Conservation (phyloP, 352 stramenopile species). For the Blastocystis sp. region DNA sequence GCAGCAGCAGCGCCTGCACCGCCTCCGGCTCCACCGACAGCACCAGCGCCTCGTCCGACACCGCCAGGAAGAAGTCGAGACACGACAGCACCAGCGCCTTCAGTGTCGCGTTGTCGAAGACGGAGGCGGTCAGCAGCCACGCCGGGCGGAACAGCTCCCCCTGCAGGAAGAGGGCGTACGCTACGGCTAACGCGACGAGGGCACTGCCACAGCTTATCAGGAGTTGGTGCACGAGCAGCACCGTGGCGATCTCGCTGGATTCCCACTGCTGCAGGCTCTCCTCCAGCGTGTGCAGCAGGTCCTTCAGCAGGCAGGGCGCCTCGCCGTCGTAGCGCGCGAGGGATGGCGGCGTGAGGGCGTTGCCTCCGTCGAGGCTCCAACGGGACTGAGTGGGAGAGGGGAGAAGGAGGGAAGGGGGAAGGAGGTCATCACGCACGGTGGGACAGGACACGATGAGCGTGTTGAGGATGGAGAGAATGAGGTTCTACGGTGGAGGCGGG, state of each 20-base stretch:
- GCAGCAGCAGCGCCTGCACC: constrained; percentile 1
- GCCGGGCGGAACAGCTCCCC: neutral
- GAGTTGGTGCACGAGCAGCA: neutral
- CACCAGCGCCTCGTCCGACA: constrained; percentile 8
- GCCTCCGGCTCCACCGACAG: neutral
- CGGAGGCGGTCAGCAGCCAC: neutral
- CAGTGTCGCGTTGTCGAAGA: neutral
- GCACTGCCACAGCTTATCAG: neutral
- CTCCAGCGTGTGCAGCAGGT: constrained; percentile 10
- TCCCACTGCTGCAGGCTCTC: neutral
- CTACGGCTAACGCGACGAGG: neutral
- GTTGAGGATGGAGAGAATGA: constrained; percentile 51
- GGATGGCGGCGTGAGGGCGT: neutral
- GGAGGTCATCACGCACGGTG: constrained; percentile 2
- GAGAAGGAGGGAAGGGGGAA: neutral
- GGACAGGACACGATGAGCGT: constrained; percentile 47
- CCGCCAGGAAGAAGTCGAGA: neutral
- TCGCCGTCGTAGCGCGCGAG: neutral
- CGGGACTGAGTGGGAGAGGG: neutral
- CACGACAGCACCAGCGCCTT: constrained; percentile 1
- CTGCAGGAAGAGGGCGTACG: constrained; percentile 40
- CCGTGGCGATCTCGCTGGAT: neutral
- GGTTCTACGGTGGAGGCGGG: neutral
- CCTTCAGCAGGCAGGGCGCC: neutral
- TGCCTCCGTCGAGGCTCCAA: neutral